Conservation (phyloP, 176 grass and related monocot genomes). For the Tillandsia fasciculata region DNA sequence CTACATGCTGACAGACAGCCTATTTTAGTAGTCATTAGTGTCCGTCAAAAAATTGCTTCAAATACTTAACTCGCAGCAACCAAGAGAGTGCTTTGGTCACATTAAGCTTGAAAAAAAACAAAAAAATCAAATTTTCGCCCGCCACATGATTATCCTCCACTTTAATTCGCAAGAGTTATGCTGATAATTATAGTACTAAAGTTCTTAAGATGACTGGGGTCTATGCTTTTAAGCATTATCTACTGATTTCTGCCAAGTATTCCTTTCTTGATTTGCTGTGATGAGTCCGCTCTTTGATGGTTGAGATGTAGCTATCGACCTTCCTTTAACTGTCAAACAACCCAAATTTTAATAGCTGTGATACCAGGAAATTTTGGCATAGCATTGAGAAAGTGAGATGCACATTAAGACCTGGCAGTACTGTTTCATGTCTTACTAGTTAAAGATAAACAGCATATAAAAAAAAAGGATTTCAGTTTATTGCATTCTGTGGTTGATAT, state of each 20-base stretch:
- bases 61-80: too few relatives aligned
- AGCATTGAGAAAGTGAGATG: too few relatives aligned
- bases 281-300: not conserved
- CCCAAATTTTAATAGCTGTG: not conserved
- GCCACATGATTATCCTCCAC: not conserved
- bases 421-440: not conserved
- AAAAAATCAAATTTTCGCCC: too few relatives aligned
- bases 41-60: too few relatives aligned
- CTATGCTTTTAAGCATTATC: not conserved
- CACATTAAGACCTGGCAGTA: not conserved
- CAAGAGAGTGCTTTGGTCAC: too few relatives aligned
- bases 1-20: not conserved
- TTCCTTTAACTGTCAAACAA: not conserved
- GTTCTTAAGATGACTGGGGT: not conserved
- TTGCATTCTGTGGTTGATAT: not conserved
- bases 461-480: not conserved
- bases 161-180: not conserved
- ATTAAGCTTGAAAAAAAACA: too few relatives aligned
- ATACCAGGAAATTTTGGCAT: not conserved
- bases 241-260: not conserved
- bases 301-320: not conserved
- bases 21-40: not conserved
- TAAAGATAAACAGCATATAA: not conserved
- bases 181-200: not conserved
- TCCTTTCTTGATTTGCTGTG: not conserved